Evolutionary conservation across 202 grass and related monocot genomes (phyloP).

Genomic region (Cymbopogon flexuosus): DNA sequence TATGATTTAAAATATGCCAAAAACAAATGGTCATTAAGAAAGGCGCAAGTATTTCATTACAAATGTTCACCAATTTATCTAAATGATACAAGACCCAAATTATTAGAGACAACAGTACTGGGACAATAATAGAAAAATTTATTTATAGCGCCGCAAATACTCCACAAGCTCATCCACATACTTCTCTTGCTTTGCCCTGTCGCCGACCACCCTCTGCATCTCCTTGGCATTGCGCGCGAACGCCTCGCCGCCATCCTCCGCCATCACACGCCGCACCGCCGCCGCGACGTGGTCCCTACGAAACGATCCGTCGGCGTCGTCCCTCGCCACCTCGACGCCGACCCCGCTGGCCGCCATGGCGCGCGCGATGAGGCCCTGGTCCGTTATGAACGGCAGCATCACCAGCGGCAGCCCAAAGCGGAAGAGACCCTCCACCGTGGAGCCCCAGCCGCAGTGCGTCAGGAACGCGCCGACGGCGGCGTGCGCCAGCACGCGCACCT

Average conservation of each 20-base stretch:
- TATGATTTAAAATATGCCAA: no score
- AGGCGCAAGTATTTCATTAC: no score
- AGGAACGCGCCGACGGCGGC: conserved; percentile 47
- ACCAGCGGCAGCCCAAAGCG: conserved; percentile 9
- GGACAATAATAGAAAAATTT: no score
- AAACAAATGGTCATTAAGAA: no score
- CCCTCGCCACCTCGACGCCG: neutral
- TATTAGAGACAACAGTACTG: no score
- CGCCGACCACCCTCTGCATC: neutral
- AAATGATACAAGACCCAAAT: no score
- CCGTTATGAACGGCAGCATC: neutral
- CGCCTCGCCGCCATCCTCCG: neutral
- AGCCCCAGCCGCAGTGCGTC: conserved; percentile 63
- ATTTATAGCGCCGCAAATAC: neutral
- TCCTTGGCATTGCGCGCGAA: neutral
- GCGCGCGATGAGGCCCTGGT: conserved; percentile 25
- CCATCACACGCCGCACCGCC: conserved; percentile 23
- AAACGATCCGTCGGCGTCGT: neutral
- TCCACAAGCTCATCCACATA: neutral
- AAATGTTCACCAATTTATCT: no score
- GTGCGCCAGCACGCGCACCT: conserved; percentile 43
- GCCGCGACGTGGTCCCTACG: neutral
- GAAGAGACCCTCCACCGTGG: conserved; percentile 32
- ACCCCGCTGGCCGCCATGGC: neutral
- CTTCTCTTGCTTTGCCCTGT: neutral